phyloP scores from a whole-genome alignment of 176 grass and related monocot species.

The Musa schizocarpa region DNA sequence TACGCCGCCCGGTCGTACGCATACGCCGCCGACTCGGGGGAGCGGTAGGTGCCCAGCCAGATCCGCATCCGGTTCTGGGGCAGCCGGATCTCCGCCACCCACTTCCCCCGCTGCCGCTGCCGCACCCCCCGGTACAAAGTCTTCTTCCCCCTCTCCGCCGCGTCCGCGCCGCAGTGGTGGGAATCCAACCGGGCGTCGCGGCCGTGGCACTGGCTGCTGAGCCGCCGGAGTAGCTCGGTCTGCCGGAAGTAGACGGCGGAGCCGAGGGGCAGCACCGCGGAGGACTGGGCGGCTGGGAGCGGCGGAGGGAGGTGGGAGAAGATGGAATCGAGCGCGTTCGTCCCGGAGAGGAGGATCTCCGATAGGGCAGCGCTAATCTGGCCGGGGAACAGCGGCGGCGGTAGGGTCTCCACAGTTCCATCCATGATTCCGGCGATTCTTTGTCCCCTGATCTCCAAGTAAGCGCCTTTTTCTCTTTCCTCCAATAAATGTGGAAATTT shows the following conservation, averaged over 20 bases:
- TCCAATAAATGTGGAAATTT: neutral
- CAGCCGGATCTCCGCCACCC: conserved; percentile 86
- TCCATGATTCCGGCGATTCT: conserved; percentile 2
- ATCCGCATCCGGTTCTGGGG: conserved; percentile 88
- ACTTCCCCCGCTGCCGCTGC: conserved; percentile 97
- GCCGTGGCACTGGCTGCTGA: conserved; percentile 23
- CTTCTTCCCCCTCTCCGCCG: conserved; percentile 7
- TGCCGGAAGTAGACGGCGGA: conserved; percentile 88
- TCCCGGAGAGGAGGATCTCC: conserved; percentile 45
- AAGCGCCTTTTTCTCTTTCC: neutral
- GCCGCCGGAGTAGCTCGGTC: conserved; percentile 63
- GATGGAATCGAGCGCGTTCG: conserved; percentile 65
- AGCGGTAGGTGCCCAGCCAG: conserved; percentile 96
- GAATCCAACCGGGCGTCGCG: neutral
- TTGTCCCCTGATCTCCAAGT: neutral
- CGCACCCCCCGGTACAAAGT: conserved; percentile 88
- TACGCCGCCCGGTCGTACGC: conserved; percentile 85
- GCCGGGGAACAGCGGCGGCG: conserved; percentile 10
- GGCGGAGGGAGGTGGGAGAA: conserved; percentile 59
- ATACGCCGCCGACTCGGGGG: conserved; percentile 73
- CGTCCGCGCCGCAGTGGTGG: neutral
- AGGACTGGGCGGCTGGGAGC: conserved; percentile 16
- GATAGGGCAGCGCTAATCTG: conserved; percentile 48
- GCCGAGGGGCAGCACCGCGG: conserved; percentile 40
- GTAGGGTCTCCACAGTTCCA: neutral